Conservation (phyloP, 2,329 filamentous ascomycete genomes). For the Aspergillus udagawae region DNA sequence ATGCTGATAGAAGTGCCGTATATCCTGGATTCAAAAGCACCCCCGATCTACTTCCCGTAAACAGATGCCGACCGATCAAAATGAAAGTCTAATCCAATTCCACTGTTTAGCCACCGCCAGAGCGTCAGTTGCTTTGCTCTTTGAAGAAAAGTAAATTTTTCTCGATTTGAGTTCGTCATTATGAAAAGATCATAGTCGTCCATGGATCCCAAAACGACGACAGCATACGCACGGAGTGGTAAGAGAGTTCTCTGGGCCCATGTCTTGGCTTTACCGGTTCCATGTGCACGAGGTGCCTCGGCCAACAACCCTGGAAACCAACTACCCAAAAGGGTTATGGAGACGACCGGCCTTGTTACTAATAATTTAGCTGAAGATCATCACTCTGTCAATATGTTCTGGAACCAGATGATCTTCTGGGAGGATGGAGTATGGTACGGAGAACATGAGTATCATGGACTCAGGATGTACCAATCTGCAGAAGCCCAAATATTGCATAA, state of each 20-base stretch:
- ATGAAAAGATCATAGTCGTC: background rate
- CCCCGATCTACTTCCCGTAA: background rate
- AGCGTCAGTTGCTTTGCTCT: background rate
- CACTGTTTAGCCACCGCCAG: background rate
- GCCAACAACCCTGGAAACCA: constrained; percentile 4
- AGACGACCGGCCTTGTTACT: background rate
- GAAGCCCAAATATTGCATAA: background rate
- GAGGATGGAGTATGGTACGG: background rate
- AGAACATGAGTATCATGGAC: background rate
- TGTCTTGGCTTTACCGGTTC: constrained; percentile 11
- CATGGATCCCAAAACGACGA: background rate
- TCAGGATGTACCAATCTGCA: background rate
- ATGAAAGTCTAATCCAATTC: background rate
- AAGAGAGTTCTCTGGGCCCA: background rate
- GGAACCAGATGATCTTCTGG: constrained; percentile 1
- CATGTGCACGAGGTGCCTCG: constrained; percentile 15
- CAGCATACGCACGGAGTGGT: background rate
- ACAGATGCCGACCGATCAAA: background rate
- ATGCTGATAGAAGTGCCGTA: background rate
- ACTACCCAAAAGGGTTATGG: constrained; percentile 12
- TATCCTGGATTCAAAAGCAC: background rate
- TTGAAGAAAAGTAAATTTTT: background rate
- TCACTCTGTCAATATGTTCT: constrained; percentile 10
- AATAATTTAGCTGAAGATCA: constrained; percentile 10
- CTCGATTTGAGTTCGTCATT: background rate